These are phyloP conservation scores for Oryza meridionalis DNA, from an alignment of 176 grass and related monocot species.

Conservation along the genomic window DNA sequence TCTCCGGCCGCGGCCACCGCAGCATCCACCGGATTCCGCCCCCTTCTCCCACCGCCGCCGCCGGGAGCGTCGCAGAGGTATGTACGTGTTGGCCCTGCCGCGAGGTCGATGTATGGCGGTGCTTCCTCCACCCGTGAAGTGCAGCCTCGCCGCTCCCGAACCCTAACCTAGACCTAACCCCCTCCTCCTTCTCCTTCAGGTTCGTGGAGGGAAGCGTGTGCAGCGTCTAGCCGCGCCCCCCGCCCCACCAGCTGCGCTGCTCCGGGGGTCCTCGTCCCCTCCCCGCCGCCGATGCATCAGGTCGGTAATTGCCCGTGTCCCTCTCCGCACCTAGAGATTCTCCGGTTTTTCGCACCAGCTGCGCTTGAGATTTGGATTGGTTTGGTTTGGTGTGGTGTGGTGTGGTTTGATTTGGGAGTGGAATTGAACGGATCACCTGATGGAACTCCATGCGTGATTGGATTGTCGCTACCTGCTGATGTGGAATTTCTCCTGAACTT, in stretches of 20 bases:
- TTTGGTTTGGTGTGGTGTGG: no score
- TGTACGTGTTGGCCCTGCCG: neutral
- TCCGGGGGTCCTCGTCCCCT: neutral
- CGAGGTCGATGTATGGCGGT: neutral
- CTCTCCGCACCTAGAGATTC: neutral
- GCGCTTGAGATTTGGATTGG: neutral
- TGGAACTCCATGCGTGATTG: neutral
- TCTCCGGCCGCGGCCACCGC: neutral
- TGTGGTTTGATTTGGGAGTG: neutral
- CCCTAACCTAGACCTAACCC: constrained; percentile 39
- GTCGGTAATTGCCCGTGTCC: neutral
- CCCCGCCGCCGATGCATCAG: constrained; percentile 10
- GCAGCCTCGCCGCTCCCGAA: neutral
- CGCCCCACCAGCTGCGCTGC: neutral
- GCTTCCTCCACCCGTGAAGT: neutral
- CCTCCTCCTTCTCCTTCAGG: constrained; percentile 1
- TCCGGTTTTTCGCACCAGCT: neutral
- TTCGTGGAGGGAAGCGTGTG: neutral
- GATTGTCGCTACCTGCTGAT: neutral
- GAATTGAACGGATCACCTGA: neutral
- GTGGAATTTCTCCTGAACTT: neutral
- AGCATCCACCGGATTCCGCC: no score
- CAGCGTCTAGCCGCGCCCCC: neutral
- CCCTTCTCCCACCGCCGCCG: neutral
- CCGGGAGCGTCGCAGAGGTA: constrained; percentile 4